Percentiles rank a stretch among this genome's conserved stretches.
Evolutionary conservation across 768 basidiomycete species (phyloP).

Genomic region (Kwoniella newhampshirensis): DNA sequence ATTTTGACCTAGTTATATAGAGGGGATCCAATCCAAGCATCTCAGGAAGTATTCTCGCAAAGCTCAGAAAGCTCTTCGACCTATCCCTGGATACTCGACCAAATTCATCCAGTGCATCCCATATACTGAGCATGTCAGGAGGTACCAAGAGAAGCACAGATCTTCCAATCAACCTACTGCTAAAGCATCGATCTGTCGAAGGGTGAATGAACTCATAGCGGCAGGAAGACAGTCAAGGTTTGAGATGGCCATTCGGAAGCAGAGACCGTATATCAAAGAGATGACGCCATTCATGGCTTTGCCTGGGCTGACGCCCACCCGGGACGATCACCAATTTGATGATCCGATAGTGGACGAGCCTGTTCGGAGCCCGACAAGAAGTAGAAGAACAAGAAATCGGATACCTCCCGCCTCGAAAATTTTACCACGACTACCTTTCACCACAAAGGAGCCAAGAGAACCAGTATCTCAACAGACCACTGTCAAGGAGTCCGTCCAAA

Average conservation of each 20-base stretch:
- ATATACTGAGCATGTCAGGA: conserved; percentile 4
- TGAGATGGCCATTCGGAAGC: conserved; percentile 3
- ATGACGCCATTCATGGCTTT: background rate
- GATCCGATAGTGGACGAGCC: conserved; percentile 5
- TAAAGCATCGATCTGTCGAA: background rate
- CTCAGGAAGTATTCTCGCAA: background rate
- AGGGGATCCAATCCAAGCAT: conserved; percentile 3
- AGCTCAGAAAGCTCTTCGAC: background rate
- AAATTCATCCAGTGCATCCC: conserved; percentile 7
- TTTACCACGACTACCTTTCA: background rate
- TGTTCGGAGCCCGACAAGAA: background rate
- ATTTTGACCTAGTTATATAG: background rate
- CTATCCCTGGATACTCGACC: conserved; percentile 1
- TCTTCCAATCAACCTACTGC: background rate
- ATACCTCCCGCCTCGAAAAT: background rate
- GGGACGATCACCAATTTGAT: conserved; percentile 1
- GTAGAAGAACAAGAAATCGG: background rate
- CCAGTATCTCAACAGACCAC: background rate
- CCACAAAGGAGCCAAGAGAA: background rate
- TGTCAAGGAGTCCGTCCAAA: background rate
- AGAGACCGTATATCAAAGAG: background rate
- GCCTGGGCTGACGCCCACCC: background rate
- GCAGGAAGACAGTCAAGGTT: conserved; percentile 10
- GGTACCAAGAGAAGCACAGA: background rate
- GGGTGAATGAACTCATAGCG: conserved; percentile 8